Percentiles rank a stretch among this genome's conserved stretches.
phyloP scores from a whole-genome alignment of 2,329 filamentous ascomycete genomes.

The Sphaerostilbella broomeana region DNA sequence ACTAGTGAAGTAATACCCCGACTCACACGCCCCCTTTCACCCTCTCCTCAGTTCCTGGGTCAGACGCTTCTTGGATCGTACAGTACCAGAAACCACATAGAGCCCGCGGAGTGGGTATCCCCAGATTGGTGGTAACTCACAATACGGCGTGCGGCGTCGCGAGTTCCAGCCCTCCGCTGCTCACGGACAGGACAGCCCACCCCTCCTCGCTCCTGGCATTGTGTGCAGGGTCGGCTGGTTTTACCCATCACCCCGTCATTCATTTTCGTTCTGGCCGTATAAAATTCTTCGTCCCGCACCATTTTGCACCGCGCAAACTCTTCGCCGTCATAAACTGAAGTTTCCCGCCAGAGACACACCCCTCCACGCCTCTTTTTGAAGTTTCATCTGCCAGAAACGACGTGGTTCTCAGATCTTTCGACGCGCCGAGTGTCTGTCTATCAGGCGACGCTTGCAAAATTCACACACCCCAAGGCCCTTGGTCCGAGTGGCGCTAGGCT shows the following conservation, averaged over 20 bases:
- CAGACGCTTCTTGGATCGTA: constrained; percentile 23
- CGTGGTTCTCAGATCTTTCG: not conserved
- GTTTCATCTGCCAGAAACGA: constrained; percentile 9
- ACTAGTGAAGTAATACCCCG: constrained; percentile 28
- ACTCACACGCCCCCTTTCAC: constrained; percentile 21
- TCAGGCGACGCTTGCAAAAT: not conserved
- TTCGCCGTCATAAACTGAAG: constrained; percentile 13
- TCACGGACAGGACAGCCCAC: constrained; percentile 13
- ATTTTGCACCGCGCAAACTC: constrained; percentile 11
- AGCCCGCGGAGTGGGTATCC: constrained; percentile 20
- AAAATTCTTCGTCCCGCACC: constrained; percentile 28
- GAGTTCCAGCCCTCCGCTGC: not conserved
- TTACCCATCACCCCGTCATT: constrained; percentile 25
- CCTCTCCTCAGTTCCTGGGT: constrained; percentile 17
- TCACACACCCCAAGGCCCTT: constrained; percentile 16
- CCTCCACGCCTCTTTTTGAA: constrained; percentile 4
- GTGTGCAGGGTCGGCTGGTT: constrained; percentile 13
- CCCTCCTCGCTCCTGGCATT: constrained; percentile 9
- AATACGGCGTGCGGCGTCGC: constrained; percentile 14
- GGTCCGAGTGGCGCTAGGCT: constrained; percentile 28
- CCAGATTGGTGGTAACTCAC: constrained; percentile 5
- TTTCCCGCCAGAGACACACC: not conserved
- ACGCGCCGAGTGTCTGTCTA: constrained; percentile 11
- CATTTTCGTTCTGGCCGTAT: constrained; percentile 22
- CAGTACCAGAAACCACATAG: constrained; percentile 15